Conservation (phyloP, 805 yeast genomes). For the Clavispora asparagi region DNA sequence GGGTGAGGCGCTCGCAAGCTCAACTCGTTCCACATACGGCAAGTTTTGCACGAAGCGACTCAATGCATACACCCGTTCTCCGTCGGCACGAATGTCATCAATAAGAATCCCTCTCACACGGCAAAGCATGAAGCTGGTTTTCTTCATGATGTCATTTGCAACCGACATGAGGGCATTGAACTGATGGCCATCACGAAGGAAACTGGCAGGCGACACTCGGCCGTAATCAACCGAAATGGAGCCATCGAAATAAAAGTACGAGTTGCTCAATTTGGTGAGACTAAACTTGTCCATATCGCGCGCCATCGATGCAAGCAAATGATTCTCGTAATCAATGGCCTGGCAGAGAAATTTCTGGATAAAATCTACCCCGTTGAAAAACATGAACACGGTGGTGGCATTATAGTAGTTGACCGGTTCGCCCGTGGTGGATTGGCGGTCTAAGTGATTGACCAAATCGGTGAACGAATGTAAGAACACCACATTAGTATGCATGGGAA, state of each 20-base stretch:
- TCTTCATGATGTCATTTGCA: conserved; percentile 32
- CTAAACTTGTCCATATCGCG: conserved; percentile 2
- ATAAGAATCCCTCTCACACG: conserved; percentile 27
- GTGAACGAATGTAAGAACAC: conserved; percentile 23
- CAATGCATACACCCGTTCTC: conserved; percentile 27
- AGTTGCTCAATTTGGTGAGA: conserved; percentile 17
- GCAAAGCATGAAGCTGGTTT: conserved; percentile 27
- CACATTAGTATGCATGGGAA: conserved; percentile 18
- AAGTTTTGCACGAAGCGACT: conserved; percentile 25
- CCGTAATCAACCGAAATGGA: conserved; percentile 12
- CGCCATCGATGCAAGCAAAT: conserved; percentile 1
- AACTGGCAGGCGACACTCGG: conserved; percentile 3
- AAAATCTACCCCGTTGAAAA: conserved; percentile 29
- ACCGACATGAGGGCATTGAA: conserved; percentile 26
- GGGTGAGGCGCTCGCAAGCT: conserved; percentile 3
- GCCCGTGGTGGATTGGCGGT: background rate
- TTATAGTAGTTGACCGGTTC: conserved; percentile 10
- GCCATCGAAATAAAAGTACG: conserved; percentile 31
- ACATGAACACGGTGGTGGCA: conserved; percentile 34
- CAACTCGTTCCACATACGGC: conserved; percentile 25
- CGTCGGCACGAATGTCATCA: conserved; percentile 25
- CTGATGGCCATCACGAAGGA: conserved; percentile 6
- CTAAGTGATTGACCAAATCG: conserved; percentile 16
- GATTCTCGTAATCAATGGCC: conserved; percentile 24
- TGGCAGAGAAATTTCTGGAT: conserved; percentile 27